A percentile compares a stretch with the other conserved stretches of the same genome.
Evolutionary conservation across 176 grass and related monocot species (phyloP).

Genomic region (Tuctoria greenei): DNA sequence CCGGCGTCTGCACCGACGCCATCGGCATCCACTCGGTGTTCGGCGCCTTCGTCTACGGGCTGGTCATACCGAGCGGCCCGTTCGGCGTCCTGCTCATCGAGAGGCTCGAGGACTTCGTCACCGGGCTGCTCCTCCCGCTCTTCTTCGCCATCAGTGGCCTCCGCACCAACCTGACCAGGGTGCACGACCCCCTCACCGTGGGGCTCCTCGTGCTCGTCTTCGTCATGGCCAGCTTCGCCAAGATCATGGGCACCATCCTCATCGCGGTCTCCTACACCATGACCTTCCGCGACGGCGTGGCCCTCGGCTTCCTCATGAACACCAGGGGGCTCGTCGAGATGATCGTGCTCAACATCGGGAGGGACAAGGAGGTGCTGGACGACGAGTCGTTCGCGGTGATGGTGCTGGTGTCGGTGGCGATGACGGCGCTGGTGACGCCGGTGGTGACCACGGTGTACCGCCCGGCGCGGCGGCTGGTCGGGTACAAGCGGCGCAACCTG

Average conservation of each 20-base stretch:
- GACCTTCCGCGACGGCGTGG: conserved; percentile 53
- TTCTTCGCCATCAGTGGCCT: not conserved
- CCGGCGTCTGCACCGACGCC: conserved; percentile 53
- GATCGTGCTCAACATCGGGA: conserved; percentile 72
- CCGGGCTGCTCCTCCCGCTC: not conserved
- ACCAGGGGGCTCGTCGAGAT: conserved; percentile 63
- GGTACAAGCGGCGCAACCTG: not conserved
- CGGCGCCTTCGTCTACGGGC: conserved; percentile 70
- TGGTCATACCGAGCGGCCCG: conserved; percentile 45
- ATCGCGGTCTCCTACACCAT: conserved; percentile 52
- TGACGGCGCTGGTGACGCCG: not conserved
- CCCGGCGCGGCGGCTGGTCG: not conserved
- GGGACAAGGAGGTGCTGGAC: conserved; percentile 54
- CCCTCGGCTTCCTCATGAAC: conserved; percentile 75
- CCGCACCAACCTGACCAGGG: conserved; percentile 19
- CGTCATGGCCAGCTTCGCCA: conserved; percentile 62
- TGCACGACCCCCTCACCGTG: conserved; percentile 40
- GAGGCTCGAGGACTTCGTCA: not conserved
- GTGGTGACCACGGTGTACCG: not conserved
- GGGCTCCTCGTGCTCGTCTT: conserved; percentile 59
- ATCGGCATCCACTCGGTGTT: conserved; percentile 68
- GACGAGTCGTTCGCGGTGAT: not conserved
- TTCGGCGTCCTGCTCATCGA: not conserved
- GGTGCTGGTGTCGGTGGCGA: not conserved
- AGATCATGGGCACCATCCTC: conserved; percentile 63